A percentile compares a stretch with the other conserved stretches of the same genome.
Evolutionary conservation across 2,329 filamentous ascomycete species (phyloP).

Genomic region (Colletotrichum salicis): DNA sequence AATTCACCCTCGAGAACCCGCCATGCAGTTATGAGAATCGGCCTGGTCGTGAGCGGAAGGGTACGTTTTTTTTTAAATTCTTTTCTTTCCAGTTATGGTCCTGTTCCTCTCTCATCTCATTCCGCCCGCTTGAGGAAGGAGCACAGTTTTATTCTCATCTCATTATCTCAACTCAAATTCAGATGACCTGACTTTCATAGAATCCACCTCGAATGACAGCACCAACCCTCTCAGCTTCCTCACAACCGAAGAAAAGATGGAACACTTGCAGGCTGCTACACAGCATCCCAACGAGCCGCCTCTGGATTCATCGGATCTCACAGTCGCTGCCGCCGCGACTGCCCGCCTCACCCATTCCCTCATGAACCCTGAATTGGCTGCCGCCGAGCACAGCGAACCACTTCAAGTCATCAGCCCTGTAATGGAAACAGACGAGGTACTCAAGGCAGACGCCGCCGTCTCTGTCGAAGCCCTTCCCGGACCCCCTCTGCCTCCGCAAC

Average conservation of each 20-base stretch:
- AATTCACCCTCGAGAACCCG: conserved; percentile 68
- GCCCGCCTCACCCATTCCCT: conserved; percentile 65
- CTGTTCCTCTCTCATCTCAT: not conserved
- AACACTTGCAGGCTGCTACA: conserved; percentile 60
- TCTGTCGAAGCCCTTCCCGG: not conserved
- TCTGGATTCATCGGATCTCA: conserved; percentile 60
- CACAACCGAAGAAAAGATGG: conserved; percentile 52
- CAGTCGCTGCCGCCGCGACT: conserved; percentile 66
- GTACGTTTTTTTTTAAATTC: conserved; percentile 41
- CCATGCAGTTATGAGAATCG: conserved; percentile 60
- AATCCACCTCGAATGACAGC: conserved; percentile 34
- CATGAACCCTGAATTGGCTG: conserved; percentile 60
- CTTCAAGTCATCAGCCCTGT: conserved; percentile 19
- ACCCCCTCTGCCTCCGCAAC: not conserved
- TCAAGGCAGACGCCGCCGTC: conserved; percentile 9
- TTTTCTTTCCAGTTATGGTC: not conserved
- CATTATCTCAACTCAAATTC: not conserved
- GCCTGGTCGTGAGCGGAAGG: conserved; percentile 47
- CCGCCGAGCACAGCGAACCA: conserved; percentile 18
- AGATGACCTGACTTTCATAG: conserved; percentile 9
- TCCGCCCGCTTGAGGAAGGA: not conserved
- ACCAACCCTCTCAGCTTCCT: conserved; percentile 43
- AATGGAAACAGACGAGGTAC: conserved; percentile 18
- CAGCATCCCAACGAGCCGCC: conserved; percentile 46
- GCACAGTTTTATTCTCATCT: not conserved